Evolutionary conservation across 805 yeast genomes (phyloP), one percentile per base, ranked within the genome.

Genomic region (Starmera dryadoides): DNA sequence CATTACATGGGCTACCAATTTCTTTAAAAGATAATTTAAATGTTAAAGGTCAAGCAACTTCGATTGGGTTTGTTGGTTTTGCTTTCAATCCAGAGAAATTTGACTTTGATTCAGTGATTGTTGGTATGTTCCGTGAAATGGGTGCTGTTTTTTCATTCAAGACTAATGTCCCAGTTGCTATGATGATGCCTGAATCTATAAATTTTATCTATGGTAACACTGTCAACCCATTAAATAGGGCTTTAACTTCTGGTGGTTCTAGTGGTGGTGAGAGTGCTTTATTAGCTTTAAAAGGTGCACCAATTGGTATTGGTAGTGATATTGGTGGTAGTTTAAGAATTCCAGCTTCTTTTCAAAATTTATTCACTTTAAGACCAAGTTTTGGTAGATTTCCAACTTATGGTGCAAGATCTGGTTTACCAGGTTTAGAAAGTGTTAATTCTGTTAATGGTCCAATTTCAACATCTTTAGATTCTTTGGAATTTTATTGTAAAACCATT

Each of bases 1-100:
- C 83, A 2, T 64, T 81, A 34, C 87, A 81, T 47, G 87, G 87
- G 0, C 51, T 81, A 18, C 87, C 87, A 11, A 62, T 80, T 31
- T 76, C 84, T 0, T 60, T 79, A 39, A 81, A 81, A 44, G 81
- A 58, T 38, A 51, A 58, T 25, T 25, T 55, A 21, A 51, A 55
- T 41, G 48, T 77, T 38, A 59, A 59, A 38, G 81, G 79, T 3
- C 63, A 65, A 18, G 69, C 69, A 8, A 62, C 80, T 3, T 55
- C 75, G 11, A 57, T 73, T 45, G 82, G 81, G 4, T 67, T 66
- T 42, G 71, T 70, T 33, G 62, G 63, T n/a, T 21, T 21, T 21
- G 55, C 67, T n/a, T 60, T 59, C 35, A 52, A 63, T 35, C 69
- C 63, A 33, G 62, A 52, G 40, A 54, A 33, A 25, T 32, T 39